Evolutionary conservation across 2,329 filamentous ascomycete genomes (phyloP).

Genomic region (Didymella lethalis): DNA sequence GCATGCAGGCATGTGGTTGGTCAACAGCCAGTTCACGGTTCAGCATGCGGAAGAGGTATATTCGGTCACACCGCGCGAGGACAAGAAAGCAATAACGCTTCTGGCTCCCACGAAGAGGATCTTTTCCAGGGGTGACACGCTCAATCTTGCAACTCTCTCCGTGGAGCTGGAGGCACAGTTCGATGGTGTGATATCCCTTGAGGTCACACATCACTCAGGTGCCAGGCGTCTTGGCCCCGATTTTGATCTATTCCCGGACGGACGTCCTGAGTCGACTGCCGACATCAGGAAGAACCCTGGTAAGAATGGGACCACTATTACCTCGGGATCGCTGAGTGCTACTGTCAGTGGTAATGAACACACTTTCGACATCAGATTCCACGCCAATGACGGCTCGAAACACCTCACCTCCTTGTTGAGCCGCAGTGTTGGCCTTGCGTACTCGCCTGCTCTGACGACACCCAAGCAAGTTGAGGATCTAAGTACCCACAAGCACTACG

Average conservation of each 20-base stretch:
- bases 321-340: conserved; percentile 61
- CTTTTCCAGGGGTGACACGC: conserved; percentile 61
- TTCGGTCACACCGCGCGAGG: conserved; percentile 56
- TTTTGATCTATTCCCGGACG: conserved; percentile 65
- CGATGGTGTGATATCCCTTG: conserved; percentile 67
- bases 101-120: conserved; percentile 67
- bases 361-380: conserved; percentile 65
- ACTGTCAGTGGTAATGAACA: conserved; percentile 60
- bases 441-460: conserved; percentile 61
- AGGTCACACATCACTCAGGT: conserved; percentile 66
- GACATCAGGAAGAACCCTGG: conserved; percentile 52
- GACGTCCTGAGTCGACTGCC: conserved; percentile 52
- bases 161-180: conserved; percentile 65
- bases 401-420: conserved; percentile 63
- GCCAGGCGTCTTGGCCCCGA: conserved; percentile 61
- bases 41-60: conserved; percentile 73
- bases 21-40: conserved; percentile 65
- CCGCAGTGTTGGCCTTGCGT: conserved; percentile 66
- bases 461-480: conserved; percentile 64
- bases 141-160: conserved; percentile 64
- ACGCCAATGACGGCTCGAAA: conserved; percentile 59
- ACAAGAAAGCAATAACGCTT: conserved; percentile 60
- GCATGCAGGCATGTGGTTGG: conserved; percentile 67
- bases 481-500: conserved; percentile 52
- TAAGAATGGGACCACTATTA: conserved; percentile 58